Evolutionary conservation across 2,329 filamentous ascomycete species (phyloP).

Genomic region (Bipolaris cookei): DNA sequence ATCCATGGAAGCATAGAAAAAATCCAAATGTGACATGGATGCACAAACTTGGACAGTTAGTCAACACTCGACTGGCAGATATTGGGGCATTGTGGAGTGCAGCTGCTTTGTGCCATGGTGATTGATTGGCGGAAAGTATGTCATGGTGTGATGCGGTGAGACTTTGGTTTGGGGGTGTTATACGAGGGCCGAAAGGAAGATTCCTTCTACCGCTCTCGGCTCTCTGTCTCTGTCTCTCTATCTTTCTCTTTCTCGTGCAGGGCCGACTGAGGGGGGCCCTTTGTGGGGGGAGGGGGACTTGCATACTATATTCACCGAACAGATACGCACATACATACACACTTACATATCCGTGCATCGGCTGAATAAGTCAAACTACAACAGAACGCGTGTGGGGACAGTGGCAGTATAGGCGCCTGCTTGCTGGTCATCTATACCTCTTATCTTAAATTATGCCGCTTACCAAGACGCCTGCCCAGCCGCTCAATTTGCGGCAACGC

Average conservation of each 20-base stretch:
- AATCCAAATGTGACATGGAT: constrained; percentile 9
- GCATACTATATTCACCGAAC: neutral
- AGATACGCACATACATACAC: neutral
- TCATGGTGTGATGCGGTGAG: neutral
- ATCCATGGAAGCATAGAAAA: neutral
- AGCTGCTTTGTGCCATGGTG: neutral
- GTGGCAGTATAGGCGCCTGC: neutral
- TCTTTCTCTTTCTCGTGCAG: neutral
- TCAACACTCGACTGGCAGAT: constrained; percentile 1
- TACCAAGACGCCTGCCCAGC: neutral
- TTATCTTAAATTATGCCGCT: constrained; percentile 12
- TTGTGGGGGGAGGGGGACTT: neutral
- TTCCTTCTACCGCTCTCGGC: neutral
- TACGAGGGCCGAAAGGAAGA: too few relatives aligned
- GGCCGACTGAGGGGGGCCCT: neutral
- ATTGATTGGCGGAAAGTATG: neutral
- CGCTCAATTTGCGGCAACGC: neutral
- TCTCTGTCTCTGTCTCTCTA: neutral
- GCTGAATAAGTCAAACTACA: neutral
- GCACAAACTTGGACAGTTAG: constrained; percentile 8
- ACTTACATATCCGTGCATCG: constrained; percentile 6
- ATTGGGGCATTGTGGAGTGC: constrained; percentile 9
- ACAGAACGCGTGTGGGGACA: constrained; percentile 3
- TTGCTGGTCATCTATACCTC: neutral
- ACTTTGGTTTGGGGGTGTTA: too few relatives aligned